phyloP scores from a whole-genome alignment of 2,329 filamentous ascomycete species.

The Colletotrichum tofieldiae region DNA sequence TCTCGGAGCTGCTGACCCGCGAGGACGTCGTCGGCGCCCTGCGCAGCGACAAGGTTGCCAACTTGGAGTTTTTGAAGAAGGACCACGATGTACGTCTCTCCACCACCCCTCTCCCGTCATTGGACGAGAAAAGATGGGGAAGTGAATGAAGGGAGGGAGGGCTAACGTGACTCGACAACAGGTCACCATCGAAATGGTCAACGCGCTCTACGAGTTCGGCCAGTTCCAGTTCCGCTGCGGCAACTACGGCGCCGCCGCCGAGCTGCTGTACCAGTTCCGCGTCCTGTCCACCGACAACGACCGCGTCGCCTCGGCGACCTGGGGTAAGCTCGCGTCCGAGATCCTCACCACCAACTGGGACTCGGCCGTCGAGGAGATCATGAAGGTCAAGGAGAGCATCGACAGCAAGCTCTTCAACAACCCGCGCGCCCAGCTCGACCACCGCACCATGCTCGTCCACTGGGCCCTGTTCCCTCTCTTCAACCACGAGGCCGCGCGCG shows the following conservation, averaged over 20 bases:
- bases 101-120: not conserved
- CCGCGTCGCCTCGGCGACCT: slow-evolving; percentile 95
- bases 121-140: not conserved
- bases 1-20: slow-evolving; percentile 87
- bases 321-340: slow-evolving; percentile 97
- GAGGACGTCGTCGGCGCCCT: slow-evolving; percentile 93
- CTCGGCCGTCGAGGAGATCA: slow-evolving; percentile 88
- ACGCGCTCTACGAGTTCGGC: slow-evolving; percentile 95
- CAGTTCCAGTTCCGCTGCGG: slow-evolving; percentile 99
- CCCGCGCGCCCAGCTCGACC: slow-evolving; percentile 93
- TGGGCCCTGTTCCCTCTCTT: slow-evolving; percentile 99
- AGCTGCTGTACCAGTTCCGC: slow-evolving; percentile 97
- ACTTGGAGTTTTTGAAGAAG: slow-evolving; percentile 98
- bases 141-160: slow-evolving; percentile 26
- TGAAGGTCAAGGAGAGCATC: slow-evolving; percentile 92
- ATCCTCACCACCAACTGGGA: slow-evolving; percentile 98
- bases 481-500: slow-evolving; percentile 94
- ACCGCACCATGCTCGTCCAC: slow-evolving; percentile 98
- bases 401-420: slow-evolving; percentile 97
- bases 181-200: slow-evolving; percentile 95
- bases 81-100: slow-evolving; percentile 83
- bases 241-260: slow-evolving; percentile 90
- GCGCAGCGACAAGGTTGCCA: slow-evolving; percentile 97
- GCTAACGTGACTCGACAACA: slow-evolving; percentile 50
- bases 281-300: slow-evolving; percentile 98